phyloP scores from a whole-genome alignment of 768 basidiomycete species.

The Crucibulum laeve region DNA sequence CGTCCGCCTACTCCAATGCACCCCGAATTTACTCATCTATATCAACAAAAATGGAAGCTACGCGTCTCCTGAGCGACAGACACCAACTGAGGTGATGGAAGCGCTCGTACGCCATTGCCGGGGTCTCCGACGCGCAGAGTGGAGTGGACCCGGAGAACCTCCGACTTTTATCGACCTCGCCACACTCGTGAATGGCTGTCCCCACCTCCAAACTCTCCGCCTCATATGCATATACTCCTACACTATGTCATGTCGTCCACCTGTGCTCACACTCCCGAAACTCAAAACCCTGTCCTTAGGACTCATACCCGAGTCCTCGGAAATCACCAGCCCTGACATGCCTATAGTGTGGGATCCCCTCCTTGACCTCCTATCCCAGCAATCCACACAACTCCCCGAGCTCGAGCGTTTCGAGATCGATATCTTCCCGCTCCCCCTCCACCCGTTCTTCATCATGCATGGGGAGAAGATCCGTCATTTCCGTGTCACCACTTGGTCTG shows the following conservation, averaged over 20 bases:
- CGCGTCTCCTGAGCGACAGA: slow-evolving; percentile 13
- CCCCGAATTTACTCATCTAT: slow-evolving; percentile 41
- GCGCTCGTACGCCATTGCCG: slow-evolving; percentile 26
- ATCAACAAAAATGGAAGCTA: slow-evolving; percentile 29
- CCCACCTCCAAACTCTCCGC: slow-evolving; percentile 33
- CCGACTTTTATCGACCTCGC: slow-evolving; percentile 36
- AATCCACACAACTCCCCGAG: slow-evolving; percentile 29
- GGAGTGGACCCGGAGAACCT: slow-evolving; percentile 37
- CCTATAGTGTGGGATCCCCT: slow-evolving; percentile 33
- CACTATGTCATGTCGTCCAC: slow-evolving; percentile 15
- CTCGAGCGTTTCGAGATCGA: slow-evolving; percentile 41
- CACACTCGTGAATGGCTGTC: slow-evolving; percentile 25
- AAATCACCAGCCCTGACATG: slow-evolving; percentile 2
- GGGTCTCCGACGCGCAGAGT: slow-evolving; percentile 36
- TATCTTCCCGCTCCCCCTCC: slow-evolving; percentile 26
- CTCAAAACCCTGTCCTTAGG: slow-evolving; percentile 40
- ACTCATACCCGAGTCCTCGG: slow-evolving; percentile 22
- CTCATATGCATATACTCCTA: slow-evolving; percentile 35
- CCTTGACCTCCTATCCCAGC: slow-evolving; percentile 28
- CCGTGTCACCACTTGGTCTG: slow-evolving; percentile 28
- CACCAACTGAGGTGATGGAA: slow-evolving; percentile 26
- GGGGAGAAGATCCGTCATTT: slow-evolving; percentile 37
- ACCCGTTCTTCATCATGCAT: slow-evolving; percentile 32
- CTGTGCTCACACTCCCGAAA: slow-evolving; percentile 24
- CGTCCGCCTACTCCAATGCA: slow-evolving; percentile 32